These are phyloP conservation scores for Asterochloris sp. DNA, from an alignment of 139 green algal species.

Conservation along the genomic window DNA sequence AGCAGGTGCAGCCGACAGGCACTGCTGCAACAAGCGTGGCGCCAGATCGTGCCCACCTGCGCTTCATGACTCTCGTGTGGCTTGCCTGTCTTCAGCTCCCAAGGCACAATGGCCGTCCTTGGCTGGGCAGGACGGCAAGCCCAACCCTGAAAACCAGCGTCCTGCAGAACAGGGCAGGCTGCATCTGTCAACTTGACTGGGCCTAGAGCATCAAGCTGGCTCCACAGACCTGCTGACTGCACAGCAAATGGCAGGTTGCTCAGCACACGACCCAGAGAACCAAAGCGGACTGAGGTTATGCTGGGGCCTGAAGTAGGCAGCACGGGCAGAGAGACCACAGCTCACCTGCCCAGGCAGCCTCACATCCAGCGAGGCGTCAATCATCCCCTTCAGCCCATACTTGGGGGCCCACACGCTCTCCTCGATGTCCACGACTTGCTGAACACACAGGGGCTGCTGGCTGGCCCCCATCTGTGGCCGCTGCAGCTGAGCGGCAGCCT, in stretches of 20 bases:
- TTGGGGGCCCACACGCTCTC: constrained; percentile 86
- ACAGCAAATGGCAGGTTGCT: no score
- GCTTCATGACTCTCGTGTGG: constrained; percentile 56
- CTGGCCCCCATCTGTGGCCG: neutral
- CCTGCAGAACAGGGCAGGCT: no score
- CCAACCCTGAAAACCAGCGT: neutral
- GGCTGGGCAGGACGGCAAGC: no score
- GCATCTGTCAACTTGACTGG: no score
- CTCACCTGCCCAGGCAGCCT: neutral
- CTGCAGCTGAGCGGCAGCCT: neutral
- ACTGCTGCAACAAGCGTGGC: no score
- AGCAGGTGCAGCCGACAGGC: neutral
- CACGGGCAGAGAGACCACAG: no score
- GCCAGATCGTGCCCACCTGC: constrained; percentile 46
- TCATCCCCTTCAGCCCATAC: constrained; percentile 89
- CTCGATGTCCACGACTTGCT: constrained; percentile 89
- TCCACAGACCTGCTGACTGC: no score
- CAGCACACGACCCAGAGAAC: no score
- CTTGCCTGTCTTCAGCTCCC: constrained; percentile 95
- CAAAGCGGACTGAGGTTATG: no score
- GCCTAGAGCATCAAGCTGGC: no score
- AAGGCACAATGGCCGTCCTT: constrained; percentile 60
- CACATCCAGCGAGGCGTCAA: constrained; percentile 77
- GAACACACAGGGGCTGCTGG: constrained; percentile 19
- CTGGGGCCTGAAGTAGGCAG: no score